phyloP scores from a whole-genome alignment of 768 basidiomycete species.

The Termitomyces sp. region DNA sequence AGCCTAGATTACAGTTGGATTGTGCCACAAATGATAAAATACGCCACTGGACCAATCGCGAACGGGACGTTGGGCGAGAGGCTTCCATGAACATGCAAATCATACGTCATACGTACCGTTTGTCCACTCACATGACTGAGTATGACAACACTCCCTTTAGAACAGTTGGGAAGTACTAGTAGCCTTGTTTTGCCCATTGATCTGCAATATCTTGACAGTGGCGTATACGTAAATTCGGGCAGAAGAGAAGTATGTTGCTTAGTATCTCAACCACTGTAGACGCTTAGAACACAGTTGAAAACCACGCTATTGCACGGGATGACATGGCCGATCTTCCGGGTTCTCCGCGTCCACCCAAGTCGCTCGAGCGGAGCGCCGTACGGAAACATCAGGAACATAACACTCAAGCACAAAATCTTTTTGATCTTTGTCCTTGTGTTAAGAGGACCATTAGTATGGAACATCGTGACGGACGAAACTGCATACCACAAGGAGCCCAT shows the following conservation, averaged over 20 bases:
- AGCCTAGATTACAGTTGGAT: conserved; percentile 2
- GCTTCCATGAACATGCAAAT: not conserved
- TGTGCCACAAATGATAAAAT: not conserved
- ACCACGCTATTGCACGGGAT: not conserved
- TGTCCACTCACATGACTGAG: not conserved
- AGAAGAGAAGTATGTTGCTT: not conserved
- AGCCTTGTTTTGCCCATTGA: not conserved
- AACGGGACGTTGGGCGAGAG: conserved; percentile 3
- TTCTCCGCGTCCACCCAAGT: not conserved
- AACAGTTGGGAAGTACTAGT: not conserved
- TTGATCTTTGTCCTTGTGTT: not conserved
- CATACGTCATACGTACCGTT: not conserved
- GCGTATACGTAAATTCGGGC: not conserved
- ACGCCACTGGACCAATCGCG: conserved; percentile 9
- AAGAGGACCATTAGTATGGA: not conserved
- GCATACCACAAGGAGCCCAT: not conserved
- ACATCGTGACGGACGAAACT: not conserved
- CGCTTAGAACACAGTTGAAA: not conserved
- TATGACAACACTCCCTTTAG: not conserved
- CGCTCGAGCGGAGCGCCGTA: not conserved
- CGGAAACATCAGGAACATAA: not conserved
- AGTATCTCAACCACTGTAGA: too few relatives aligned
- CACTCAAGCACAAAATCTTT: too few relatives aligned
- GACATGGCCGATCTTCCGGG: not conserved
- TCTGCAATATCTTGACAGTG: not conserved